A percentile compares a stretch with the other conserved stretches of the same genome.
These are phyloP conservation scores for Globisporangium echinulatum DNA, from an alignment of 352 stramenopile genomes.

Conservation along the genomic window DNA sequence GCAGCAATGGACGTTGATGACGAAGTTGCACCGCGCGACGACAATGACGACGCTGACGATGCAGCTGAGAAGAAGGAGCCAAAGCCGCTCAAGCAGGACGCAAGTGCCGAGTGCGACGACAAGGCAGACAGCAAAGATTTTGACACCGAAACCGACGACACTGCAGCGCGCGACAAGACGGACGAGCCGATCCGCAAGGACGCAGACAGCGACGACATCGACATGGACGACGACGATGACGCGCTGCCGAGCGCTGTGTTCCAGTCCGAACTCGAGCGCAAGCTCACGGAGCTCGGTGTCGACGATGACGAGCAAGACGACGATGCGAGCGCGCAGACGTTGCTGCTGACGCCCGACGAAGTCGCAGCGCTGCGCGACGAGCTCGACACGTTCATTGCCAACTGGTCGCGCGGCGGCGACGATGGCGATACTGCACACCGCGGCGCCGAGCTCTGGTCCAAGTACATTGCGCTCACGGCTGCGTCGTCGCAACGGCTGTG, in stretches of 20 bases:
- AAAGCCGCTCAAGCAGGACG: slow-evolving; percentile 23
- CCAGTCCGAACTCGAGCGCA: slow-evolving; percentile 28
- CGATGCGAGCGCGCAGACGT: slow-evolving; percentile 23
- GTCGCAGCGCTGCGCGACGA: slow-evolving; percentile 66
- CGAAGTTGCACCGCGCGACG: slow-evolving; percentile 19
- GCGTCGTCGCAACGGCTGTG: slow-evolving; percentile 93
- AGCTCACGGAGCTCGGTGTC: slow-evolving; percentile 18
- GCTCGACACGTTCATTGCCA: slow-evolving; percentile 69
- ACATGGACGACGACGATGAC: slow-evolving; percentile 31
- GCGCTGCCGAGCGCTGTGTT: slow-evolving; percentile 23
- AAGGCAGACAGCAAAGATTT: slow-evolving; percentile 12
- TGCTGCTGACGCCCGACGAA: slow-evolving; percentile 60
- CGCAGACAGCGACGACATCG: slow-evolving; percentile 22
- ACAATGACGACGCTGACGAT: slow-evolving; percentile 21
- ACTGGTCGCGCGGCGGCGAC: slow-evolving; percentile 39
- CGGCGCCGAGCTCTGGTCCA: slow-evolving; percentile 86
- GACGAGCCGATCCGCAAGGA: slow-evolving; percentile 18
- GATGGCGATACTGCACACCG: slow-evolving; percentile 28
- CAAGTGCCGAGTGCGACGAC: slow-evolving; percentile 16
- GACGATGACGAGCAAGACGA: slow-evolving; percentile 31
- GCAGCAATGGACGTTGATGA: slow-evolving; percentile 63
- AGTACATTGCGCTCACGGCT: slow-evolving; percentile 91
- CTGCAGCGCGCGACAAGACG: slow-evolving; percentile 16
- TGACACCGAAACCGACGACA: slow-evolving; percentile 18
- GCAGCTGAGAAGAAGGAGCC: slow-evolving; percentile 12